These are phyloP conservation scores for Populus trichocarpa DNA, from an alignment of 441 rosid genomes.

Conservation along the genomic window DNA sequence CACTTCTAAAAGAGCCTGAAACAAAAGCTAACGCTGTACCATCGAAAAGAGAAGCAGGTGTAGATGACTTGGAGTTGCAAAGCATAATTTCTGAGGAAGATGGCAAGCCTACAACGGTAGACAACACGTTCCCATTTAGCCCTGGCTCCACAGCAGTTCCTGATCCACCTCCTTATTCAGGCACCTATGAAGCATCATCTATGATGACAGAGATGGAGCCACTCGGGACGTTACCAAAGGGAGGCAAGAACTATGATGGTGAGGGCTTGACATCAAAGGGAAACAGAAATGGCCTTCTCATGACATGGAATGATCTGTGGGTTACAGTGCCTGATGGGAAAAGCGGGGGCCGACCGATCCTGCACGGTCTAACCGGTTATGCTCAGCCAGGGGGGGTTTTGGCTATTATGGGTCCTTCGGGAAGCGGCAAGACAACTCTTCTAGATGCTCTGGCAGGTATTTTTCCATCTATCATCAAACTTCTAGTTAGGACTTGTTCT, in stretches of 20 bases:
- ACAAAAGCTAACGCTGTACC: neutral
- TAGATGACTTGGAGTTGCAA: slow-evolving; percentile 4
- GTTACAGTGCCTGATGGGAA: slow-evolving; percentile 27
- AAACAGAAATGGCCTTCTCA: slow-evolving; percentile 13
- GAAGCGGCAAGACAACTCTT: neutral
- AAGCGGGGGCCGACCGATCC: slow-evolving; percentile 1
- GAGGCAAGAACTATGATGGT: too few species aligned
- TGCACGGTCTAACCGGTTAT: neutral
- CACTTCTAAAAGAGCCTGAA: neutral
- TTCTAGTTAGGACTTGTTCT: slow-evolving; percentile 14
- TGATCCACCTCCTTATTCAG: neutral
- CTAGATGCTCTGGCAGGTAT: neutral
- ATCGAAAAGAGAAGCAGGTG: neutral
- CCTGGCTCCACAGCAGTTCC: neutral
- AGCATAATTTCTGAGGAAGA: slow-evolving; percentile 7
- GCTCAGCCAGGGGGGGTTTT: neutral
- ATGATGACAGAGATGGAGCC: slow-evolving; percentile 11
- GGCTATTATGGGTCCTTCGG: neutral
- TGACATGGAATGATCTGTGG: slow-evolving; percentile 43
- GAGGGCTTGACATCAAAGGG: neutral
- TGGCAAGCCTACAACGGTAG: neutral
- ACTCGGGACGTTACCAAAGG: neutral
- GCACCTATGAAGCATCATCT: neutral
- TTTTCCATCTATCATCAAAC: neutral
- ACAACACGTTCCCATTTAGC: slow-evolving; percentile 27